phyloP scores from a whole-genome alignment of 2,329 filamentous ascomycete genomes.

The Neobulgaria alba region DNA sequence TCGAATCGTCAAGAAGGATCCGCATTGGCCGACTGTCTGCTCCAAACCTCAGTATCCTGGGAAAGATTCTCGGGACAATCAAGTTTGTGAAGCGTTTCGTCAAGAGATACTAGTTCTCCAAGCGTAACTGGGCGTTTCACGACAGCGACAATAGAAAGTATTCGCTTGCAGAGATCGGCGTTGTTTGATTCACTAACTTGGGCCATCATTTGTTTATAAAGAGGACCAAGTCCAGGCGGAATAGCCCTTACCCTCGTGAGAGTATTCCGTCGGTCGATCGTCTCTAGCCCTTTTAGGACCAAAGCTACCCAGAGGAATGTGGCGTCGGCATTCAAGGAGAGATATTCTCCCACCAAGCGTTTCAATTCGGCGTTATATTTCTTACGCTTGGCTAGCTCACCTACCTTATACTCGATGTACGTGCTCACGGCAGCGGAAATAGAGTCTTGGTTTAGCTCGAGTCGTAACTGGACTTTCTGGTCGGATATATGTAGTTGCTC shows the following conservation, averaged over 20 bases:
- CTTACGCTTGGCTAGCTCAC: constrained; percentile 3
- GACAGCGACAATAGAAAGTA: constrained; percentile 13
- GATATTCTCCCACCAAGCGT: constrained; percentile 1
- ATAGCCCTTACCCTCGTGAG: constrained; percentile 16
- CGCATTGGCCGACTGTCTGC: constrained; percentile 24
- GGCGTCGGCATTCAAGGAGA: constrained; percentile 28
- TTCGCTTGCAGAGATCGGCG: constrained; percentile 12
- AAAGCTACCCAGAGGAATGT: constrained; percentile 39
- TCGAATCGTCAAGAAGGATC: constrained; percentile 29
- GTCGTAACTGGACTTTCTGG: constrained; percentile 2
- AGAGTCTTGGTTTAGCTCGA: constrained; percentile 31
- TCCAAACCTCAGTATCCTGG: constrained; percentile 32
- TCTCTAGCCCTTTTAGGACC: constrained; percentile 24
- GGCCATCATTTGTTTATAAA: constrained; percentile 25
- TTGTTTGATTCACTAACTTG: constrained; percentile 17
- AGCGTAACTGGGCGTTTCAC: constrained; percentile 21
- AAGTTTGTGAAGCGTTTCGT: constrained; percentile 8
- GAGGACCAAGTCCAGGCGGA: constrained; percentile 18
- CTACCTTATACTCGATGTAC: constrained; percentile 13
- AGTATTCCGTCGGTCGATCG: constrained; percentile 13
- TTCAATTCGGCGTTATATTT: constrained; percentile 1
- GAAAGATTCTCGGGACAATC: too few species aligned
- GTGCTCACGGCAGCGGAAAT: constrained; percentile 29
- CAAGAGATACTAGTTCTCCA: constrained; percentile 16
- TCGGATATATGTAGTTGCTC: constrained; percentile 1